Conservation (phyloP, 2,329 filamentous ascomycete genomes). For the Acephala macrosclerotiorum region DNA sequence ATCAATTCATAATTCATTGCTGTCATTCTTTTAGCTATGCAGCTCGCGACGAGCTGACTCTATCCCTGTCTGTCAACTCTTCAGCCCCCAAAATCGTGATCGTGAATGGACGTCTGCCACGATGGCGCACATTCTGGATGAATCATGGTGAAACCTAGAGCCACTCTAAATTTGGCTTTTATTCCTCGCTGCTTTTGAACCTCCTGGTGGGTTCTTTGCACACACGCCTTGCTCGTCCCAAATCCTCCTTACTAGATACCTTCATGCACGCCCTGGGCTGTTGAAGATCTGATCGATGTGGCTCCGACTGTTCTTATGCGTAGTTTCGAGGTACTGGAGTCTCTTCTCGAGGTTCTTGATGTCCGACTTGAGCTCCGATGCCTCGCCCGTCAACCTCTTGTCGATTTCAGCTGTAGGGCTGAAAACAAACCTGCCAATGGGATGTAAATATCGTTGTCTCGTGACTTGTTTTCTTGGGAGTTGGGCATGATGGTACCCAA, state of each 20-base stretch:
- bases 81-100: constrained; percentile 23
- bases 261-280: constrained; percentile 47
- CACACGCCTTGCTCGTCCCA: background rate
- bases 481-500: constrained; percentile 25
- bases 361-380: constrained; percentile 77
- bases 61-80: constrained; percentile 7
- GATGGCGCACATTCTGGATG: constrained; percentile 11
- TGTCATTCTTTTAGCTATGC: background rate
- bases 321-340: constrained; percentile 91
- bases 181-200: constrained; percentile 22
- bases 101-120: constrained; percentile 1
- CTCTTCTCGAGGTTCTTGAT: constrained; percentile 86
- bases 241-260: background rate
- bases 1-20: background rate
- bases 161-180: constrained; percentile 23
- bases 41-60: constrained; percentile 14
- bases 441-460: constrained; percentile 23
- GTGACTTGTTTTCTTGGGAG: constrained; percentile 20
- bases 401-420: constrained; percentile 77
- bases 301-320: constrained; percentile 90
- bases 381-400: constrained; percentile 77
- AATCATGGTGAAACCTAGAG: constrained; percentile 14
- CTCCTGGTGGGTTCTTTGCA: background rate
- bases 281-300: constrained; percentile 90
- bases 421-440: constrained; percentile 78